These are phyloP conservation scores for Colletotrichum brevisporum DNA, from an alignment of 2,329 filamentous ascomycete species.

Conservation along the genomic window DNA sequence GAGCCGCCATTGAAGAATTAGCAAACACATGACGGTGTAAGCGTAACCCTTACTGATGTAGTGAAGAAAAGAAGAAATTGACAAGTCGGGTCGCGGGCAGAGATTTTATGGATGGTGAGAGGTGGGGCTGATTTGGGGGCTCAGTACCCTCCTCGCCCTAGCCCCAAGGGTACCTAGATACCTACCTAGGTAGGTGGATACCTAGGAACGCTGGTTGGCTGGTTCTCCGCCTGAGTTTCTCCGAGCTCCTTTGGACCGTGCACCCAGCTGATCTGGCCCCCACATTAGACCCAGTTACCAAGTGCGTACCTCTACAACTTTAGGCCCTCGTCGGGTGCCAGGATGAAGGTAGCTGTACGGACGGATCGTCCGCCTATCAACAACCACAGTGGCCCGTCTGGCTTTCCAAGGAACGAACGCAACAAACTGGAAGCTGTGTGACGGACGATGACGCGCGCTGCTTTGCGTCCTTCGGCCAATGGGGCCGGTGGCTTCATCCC, in stretches of 20 bases:
- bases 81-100: conserved; percentile 33
- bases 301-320: conserved; percentile 26
- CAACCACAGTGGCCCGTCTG: conserved; percentile 10
- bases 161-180: background rate
- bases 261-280: background rate
- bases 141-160: background rate
- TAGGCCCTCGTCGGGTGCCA: background rate
- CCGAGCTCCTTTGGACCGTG: conserved; percentile 32
- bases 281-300: conserved; percentile 1
- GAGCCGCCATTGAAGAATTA: conserved; percentile 62
- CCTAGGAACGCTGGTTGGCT: background rate
- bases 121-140: conserved; percentile 23
- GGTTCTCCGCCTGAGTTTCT: background rate
- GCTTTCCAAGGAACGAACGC: conserved; percentile 33
- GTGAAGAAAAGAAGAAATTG: conserved; percentile 52
- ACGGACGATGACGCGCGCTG: conserved; percentile 37
- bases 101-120: conserved; percentile 37
- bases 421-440: conserved; percentile 10
- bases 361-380: background rate
- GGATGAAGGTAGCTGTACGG: conserved; percentile 31
- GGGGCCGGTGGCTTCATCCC: background rate
- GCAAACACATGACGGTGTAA: conserved; percentile 68
- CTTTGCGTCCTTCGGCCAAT: background rate
- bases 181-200: no score
- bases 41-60: conserved; percentile 61